Base-by-base conservation (phyloP, 768 basidiomycete genomes). In the Tulasnella sp. region DNA sequence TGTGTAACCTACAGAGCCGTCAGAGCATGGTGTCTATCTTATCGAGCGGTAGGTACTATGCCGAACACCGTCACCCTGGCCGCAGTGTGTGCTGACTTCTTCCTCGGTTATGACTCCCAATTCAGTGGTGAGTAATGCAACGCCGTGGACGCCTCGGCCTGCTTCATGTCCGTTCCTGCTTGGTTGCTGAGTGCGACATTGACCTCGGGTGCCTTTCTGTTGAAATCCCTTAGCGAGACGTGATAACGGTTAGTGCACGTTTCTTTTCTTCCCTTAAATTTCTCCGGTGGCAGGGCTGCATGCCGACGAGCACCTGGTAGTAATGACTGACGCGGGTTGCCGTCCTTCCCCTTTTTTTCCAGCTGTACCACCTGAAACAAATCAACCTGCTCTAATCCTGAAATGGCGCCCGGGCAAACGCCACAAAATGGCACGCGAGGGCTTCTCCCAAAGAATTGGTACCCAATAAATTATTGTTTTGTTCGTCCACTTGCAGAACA, bases 21-120 rank as follows among this genome's bases (percentile, higher is more conserved):
- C 31, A 78, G 34, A 28, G 28, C 9, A 78, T 78, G 77, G 60
- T 78, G 40, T 54, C 77, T 40, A 46, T 78, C 64, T 58, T 78
- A 34, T 37, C 58, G 54, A 78, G 44, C 77, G 77, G 64, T 69
- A 14, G 34, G 64, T 37, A 14, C 64, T 31, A 37, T 28, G 64
- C 64, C 64, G 64, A 37, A 69, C 64, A 69, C 46, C 46, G 64
- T 9, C 16, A 37, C 64, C 64, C 34, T 28, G 64, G 2, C 16
- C 64, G 64, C 58, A 31, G 28, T 28, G 28, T 28, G 28, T 64
- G 4, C 34, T 69, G 28, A 28, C 64, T 69, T 54, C 64, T 69
- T 54, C 54, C n/a, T 69, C 34, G 9, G 31, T 46, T 18, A 46
- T 46, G 46, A 37, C 28, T 37, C 12, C 46, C 18, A 3, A 69